Evolutionary conservation across 192 early-diverging fungal genomes (phyloP).

Genomic region (Chytriomyces sp.): DNA sequence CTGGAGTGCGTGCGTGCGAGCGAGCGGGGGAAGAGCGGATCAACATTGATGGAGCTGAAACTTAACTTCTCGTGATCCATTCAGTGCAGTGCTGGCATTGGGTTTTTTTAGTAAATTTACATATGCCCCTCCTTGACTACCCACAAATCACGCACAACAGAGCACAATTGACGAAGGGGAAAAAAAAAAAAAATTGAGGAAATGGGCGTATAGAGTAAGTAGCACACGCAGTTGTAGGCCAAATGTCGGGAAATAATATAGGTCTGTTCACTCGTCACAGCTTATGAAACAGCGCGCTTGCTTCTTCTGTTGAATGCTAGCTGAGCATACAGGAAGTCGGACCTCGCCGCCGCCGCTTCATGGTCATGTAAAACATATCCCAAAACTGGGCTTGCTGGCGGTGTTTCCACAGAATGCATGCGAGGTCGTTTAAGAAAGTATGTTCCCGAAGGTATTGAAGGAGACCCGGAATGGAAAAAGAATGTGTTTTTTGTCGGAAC

Average conservation of each 20-base stretch:
- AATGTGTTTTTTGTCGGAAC: not conserved
- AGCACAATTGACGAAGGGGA: too few relatives aligned
- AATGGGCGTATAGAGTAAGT: not conserved
- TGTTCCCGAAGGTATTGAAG: not conserved
- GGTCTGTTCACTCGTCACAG: not conserved
- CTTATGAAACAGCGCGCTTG: not conserved
- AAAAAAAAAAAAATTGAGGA: not conserved
- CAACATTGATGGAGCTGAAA: too few relatives aligned
- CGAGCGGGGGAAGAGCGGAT: too few relatives aligned
- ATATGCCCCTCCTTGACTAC: too few relatives aligned
- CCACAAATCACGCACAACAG: too few relatives aligned
- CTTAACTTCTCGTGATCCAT: too few relatives aligned
- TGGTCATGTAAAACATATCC: too few relatives aligned
- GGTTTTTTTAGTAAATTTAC: too few relatives aligned
- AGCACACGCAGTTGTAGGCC: not conserved
- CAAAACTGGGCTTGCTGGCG: conserved; percentile 1
- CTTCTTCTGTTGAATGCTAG: not conserved
- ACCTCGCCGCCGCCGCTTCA: not conserved
- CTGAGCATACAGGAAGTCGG: not conserved
- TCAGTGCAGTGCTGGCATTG: too few relatives aligned
- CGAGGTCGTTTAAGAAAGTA: not conserved
- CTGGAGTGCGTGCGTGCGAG: too few relatives aligned
- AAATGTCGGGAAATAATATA: not conserved
- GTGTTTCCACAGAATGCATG: conserved; percentile 11
- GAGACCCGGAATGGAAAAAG: not conserved